Evolutionary conservation across 2,329 filamentous ascomycete species (phyloP).

Genomic region (Claviceps spartinae): DNA sequence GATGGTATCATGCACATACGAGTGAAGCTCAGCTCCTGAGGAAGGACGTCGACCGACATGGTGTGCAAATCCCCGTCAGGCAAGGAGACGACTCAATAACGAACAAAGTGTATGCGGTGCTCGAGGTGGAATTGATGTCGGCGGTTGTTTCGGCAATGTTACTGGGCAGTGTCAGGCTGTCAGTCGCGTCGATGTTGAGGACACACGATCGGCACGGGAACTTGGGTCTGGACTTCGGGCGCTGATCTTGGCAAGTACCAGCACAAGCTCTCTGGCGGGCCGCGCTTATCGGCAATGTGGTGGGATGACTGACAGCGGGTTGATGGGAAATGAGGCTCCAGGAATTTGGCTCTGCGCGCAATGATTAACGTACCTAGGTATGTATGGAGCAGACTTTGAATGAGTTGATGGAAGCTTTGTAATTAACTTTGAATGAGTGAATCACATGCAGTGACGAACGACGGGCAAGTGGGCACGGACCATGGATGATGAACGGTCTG

Average conservation of each 20-base stretch:
- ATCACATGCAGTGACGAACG: too few relatives aligned
- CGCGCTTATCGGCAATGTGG: neutral
- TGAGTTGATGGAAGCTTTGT: too few relatives aligned
- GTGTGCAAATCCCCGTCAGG: constrained; percentile 16
- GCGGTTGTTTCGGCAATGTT: neutral
- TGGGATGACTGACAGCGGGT: neutral
- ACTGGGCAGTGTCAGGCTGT: neutral
- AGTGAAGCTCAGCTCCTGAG: constrained; percentile 81
- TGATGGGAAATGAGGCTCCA: neutral
- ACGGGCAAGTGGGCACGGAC: too few relatives aligned
- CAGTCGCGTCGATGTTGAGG: constrained; percentile 2
- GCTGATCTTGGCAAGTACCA: neutral
- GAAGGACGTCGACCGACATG: constrained; percentile 95
- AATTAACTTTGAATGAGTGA: too few relatives aligned
- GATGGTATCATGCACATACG: constrained; percentile 43
- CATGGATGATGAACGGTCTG: too few relatives aligned
- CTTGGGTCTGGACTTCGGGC: neutral
- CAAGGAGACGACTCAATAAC: neutral
- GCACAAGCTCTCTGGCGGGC: neutral
- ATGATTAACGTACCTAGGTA: too few relatives aligned
- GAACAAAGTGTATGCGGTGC: neutral
- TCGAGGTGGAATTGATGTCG: neutral
- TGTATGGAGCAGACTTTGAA: too few relatives aligned
- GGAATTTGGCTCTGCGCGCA: neutral
- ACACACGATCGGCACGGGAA: constrained; percentile 1